Evolutionary conservation across 2,329 filamentous ascomycete species (phyloP), one percentile per base, ranked within the genome.

Genomic region (Ascochyta clinopodiicola): DNA sequence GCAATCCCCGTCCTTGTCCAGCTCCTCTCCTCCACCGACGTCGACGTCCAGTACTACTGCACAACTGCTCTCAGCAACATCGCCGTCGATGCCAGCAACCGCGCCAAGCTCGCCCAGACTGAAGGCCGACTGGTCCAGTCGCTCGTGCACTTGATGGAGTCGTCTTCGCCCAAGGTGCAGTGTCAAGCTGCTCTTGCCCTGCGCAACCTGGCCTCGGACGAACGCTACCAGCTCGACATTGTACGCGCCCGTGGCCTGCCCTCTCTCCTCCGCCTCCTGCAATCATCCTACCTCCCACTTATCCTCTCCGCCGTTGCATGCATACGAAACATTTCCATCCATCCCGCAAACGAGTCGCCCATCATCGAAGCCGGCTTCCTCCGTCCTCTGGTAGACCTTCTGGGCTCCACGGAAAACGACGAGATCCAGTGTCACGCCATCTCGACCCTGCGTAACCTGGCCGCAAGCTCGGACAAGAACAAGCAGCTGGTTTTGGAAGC

Each of bases 381-480:
- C 57, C 93, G 92, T 74, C 95, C 95, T 0, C 79, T 99, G 51
- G 95, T 99, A 22, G 93, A 98, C 64, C 84, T 99, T 1, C 84
- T 99, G 7, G 94, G 95, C 46, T 96, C 92, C 9, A 97, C 93
- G 0, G 94, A 98, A 67, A 97, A 97, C 72, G 95, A 99, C 76
- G 95, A 99, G 74, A 99, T 99, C 46, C 95, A 99, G 75, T 99
- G 95, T 73, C 95, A 99, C 72, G 95, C 95, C 53, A 99, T 99
- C 63, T 98, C 95, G 5, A 99, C 95, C 0, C 84, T 99, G 44
- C 88, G 95, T 61, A 99, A 99, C 70, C 83, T 99, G 55, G 95
- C 95, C 6, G 95, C 95, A 51, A 98, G 93, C 78, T 98, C 94
- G 7, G 95, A 99, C 74, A 88, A 92, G 60, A 99, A 99, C 84